These are phyloP conservation scores for Aspergillus ellipticus DNA, from an alignment of 495 filamentous ascomycete species.

Conservation along the genomic window DNA sequence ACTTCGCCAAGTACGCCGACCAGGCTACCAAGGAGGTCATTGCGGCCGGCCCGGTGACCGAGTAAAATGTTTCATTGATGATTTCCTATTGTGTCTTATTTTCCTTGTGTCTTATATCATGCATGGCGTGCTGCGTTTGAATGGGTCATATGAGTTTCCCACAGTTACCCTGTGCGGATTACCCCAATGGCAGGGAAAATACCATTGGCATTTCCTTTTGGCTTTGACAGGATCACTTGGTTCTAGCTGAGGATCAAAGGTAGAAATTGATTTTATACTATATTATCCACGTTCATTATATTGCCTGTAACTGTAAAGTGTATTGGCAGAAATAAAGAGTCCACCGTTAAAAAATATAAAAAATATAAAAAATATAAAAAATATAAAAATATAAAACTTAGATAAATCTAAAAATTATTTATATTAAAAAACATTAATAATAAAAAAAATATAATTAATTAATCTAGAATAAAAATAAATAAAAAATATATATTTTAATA, in stretches of 20 bases:
- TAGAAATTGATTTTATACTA: not conserved
- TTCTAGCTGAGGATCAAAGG: not conserved
- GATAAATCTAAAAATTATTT: no score
- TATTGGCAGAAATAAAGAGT: no score
- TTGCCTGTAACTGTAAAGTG: no score
- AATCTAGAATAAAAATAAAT: no score
- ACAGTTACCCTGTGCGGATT: slow-evolving; percentile 9
- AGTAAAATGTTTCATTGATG: slow-evolving; percentile 18
- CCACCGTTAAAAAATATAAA: no score
- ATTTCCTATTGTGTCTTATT: slow-evolving; percentile 10
- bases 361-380: no score
- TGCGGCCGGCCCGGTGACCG: slow-evolving; percentile 34
- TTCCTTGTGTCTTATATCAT: slow-evolving; percentile 17
- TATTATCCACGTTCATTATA: no score
- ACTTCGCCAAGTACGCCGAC: slow-evolving; percentile 92
- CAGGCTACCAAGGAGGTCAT: slow-evolving; percentile 77
- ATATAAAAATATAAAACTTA: no score
- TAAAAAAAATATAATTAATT: no score
- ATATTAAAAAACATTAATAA: no score
- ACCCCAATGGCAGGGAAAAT: slow-evolving; percentile 8
- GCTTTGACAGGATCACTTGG: not conserved
- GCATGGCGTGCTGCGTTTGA: slow-evolving; percentile 28
- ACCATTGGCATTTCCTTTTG: slow-evolving; percentile 14
- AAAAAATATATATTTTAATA: no score
- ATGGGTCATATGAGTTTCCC: slow-evolving; percentile 15